These are phyloP conservation scores for Pseudogymnoascus sp. DNA, from an alignment of 2,329 filamentous ascomycete genomes.

Conservation along the genomic window DNA sequence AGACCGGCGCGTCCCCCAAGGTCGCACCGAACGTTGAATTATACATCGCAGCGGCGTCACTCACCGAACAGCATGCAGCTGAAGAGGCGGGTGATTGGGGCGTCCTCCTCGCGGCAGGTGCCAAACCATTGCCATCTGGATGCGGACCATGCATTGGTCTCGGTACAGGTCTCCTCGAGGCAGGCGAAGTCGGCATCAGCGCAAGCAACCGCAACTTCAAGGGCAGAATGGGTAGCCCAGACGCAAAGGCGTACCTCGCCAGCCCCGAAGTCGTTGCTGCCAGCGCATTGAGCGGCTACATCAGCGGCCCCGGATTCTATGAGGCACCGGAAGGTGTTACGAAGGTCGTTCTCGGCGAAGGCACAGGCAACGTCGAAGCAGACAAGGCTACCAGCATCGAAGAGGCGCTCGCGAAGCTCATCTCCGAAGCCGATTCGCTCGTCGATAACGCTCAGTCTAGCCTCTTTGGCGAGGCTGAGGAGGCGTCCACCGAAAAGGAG, in stretches of 20 bases:
- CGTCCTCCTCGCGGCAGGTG: constrained; percentile 70
- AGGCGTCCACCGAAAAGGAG: constrained; percentile 29
- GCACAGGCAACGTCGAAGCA: constrained; percentile 54
- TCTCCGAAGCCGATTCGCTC: constrained; percentile 57
- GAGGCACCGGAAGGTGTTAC: constrained; percentile 58
- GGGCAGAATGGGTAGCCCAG: constrained; percentile 74
- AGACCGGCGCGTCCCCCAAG: constrained; percentile 53
- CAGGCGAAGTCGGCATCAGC: constrained; percentile 77
- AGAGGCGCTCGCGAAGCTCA: constrained; percentile 62
- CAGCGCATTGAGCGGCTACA: constrained; percentile 65
- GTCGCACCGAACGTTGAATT: constrained; percentile 70
- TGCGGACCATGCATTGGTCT: constrained; percentile 86
- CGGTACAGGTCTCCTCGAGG: constrained; percentile 65
- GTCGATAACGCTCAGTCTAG: constrained; percentile 28
- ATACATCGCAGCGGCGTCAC: constrained; percentile 82
- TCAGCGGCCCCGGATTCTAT: constrained; percentile 72
- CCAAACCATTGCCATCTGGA: constrained; percentile 57
- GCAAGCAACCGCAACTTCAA: constrained; percentile 87
- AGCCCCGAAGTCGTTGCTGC: constrained; percentile 90
- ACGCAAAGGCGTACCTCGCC: constrained; percentile 76
- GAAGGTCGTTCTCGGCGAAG: constrained; percentile 63
- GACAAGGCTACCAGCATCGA: constrained; percentile 59
- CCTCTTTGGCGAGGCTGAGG: constrained; percentile 22
- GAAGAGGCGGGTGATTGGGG: constrained; percentile 85
- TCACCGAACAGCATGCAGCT: constrained; percentile 64